Base-by-base conservation (phyloP, 2,329 filamentous ascomycete genomes). In the Colletotrichum plurivorum region DNA sequence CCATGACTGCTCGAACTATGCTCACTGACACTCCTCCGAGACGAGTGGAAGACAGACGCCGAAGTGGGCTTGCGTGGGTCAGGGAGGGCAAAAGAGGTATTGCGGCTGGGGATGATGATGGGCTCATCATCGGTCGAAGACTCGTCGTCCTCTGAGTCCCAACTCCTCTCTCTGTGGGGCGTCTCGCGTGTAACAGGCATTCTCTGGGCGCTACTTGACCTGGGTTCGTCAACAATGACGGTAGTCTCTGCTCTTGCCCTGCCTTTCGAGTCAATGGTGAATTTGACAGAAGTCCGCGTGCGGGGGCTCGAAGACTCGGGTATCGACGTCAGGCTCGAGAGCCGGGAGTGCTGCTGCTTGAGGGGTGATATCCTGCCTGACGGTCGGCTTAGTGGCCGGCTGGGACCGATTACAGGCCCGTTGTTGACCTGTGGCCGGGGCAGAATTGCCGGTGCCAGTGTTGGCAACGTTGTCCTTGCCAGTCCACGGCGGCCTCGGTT, bases 51-150 rank as follows among this genome's bases (percentile, higher is more conserved):
- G 22, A 85, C 83, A 51, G 84, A 83, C 2, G 82, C 82, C 8
- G 78, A 73, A 2, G 84, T 81, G 4, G 86, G 84, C 70, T 84
- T 85, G 36, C 82, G 78, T 0, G 87, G 85, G 62, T 88, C 86
- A 0, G 87, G 87, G 8, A 89, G 77, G 2, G 84, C 85, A 76
- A 90, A 91, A 0, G 89, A 90, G 4, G 82, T 82, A 69, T 84
- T 88, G 51, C 88, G 84, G 75, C 88, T 90, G 36, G 89, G 89
- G 46, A 92, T 88, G 57, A 91, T 84, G 69, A 91, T 91, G 13
- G 88, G 88, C 65, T 91, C 89, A 62, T 91, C 89, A 70, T 92
- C 89, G 4, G 85, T 85, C 0, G 88, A 90, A 1, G 88, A 90
- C 2, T 85, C 85, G 54, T 85, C 85, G 36, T 87, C 84, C 0